Conservation (phyloP, 2,329 filamentous ascomycete species). For the Teratosphaeria destructans region DNA sequence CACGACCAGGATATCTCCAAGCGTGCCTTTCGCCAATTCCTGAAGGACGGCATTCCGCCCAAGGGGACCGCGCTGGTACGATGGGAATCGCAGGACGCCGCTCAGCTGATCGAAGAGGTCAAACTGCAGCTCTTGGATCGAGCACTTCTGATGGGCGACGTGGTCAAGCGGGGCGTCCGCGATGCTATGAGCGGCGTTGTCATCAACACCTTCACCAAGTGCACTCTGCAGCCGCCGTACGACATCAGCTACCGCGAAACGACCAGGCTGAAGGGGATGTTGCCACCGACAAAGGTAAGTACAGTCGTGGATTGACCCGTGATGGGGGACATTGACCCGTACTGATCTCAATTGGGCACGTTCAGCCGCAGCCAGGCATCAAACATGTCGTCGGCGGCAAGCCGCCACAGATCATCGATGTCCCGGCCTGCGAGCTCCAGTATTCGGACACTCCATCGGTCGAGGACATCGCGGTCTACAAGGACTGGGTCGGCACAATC, state of each 20-base stretch:
- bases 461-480: conserved; percentile 44
- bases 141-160: conserved; percentile 44
- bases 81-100: conserved; percentile 34
- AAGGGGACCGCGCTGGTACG: conserved; percentile 42
- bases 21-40: conserved; percentile 29
- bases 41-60: conserved; percentile 38
- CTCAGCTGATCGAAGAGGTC: conserved; percentile 31
- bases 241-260: conserved; percentile 15
- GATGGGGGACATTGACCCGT: too few relatives aligned
- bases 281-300: conserved; percentile 5
- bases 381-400: conserved; percentile 6
- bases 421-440: conserved; percentile 23
- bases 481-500: conserved; percentile 47
- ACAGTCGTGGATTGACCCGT: too few relatives aligned
- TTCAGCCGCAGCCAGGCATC: conserved; percentile 2
- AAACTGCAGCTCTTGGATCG: conserved; percentile 44
- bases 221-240: conserved; percentile 31
- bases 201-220: conserved; percentile 37
- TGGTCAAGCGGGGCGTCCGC: conserved; percentile 40
- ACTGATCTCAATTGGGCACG: too few relatives aligned
- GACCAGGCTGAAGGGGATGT: conserved; percentile 12
- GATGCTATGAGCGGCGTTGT: conserved; percentile 46
- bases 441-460: conserved; percentile 29
- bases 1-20: conserved; percentile 23
- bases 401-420: conserved; percentile 13